A percentile compares a stretch with the other conserved stretches of the same genome.
Conservation (phyloP, 371 early-diverging fungal species). For the Dichotomocladium elegans region DNA sequence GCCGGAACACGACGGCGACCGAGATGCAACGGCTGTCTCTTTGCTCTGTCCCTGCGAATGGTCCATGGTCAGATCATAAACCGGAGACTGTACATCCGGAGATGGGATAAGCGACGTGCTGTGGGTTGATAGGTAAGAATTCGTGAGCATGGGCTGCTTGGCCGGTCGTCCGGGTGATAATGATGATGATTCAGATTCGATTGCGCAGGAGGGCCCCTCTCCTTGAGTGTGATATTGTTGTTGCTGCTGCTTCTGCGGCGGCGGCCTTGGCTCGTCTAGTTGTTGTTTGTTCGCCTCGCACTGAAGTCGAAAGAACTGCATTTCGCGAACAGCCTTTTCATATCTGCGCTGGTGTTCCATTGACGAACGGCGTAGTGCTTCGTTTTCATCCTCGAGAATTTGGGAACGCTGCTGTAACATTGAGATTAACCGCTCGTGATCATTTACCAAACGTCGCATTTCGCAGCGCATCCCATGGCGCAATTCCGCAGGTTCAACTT, state of each 20-base stretch:
- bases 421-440: conserved; percentile 28
- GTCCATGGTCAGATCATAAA: too few relatives aligned
- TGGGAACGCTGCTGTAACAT: conserved; percentile 25
- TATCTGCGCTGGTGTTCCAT: conserved; percentile 33
- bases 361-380: conserved; percentile 19
- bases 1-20: too few relatives aligned
- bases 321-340: conserved; percentile 47
- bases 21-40: too few relatives aligned
- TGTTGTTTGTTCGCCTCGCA: conserved; percentile 14
- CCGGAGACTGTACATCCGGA: too few relatives aligned
- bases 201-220: too few relatives aligned
- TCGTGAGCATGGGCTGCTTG: too few relatives aligned
- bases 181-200: too few relatives aligned
- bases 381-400: conserved; percentile 22
- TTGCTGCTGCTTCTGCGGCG: conserved; percentile 9
- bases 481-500: conserved; percentile 17
- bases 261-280: conserved; percentile 5
- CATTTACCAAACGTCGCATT: conserved; percentile 16
- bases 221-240: neutral
- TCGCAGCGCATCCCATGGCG: conserved; percentile 19
- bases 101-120: too few relatives aligned
- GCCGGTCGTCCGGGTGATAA: too few relatives aligned
- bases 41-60: too few relatives aligned
- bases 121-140: too few relatives aligned
- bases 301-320: conserved; percentile 43